Evolutionary conservation across 225 moss, liverwort and hornwort species (phyloP), one percentile per base, ranked within the genome.

Genomic region (Antitrichia curtipendula): DNA sequence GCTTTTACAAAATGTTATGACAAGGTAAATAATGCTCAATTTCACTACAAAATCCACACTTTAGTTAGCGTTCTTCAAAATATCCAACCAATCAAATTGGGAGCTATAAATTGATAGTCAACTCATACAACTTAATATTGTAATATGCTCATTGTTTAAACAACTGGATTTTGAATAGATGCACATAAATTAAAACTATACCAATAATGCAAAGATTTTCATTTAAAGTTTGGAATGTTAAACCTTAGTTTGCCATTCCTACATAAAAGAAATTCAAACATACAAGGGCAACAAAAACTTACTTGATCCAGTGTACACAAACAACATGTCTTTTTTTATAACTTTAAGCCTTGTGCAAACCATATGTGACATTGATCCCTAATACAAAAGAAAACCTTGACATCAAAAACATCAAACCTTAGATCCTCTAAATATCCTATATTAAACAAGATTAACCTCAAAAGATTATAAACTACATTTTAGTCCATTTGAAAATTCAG

Each of bases 261-360:
- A 40, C 7, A 40, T 24, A 8, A 40, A 68, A 23, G 0, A 69
- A 24, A 69, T 24, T 69, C 40, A 23, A 40, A 13, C 21, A 38
- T 68, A 23, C 1, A n/a, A 65, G 19, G 64, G 21, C 20, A 20
- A 65, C 4, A 36, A 36, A 20, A 20, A 20, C 20, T 36, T 66
- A 21, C 2, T n/a, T 21, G 6, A 66, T 4, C 6, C 0, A 0
- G 7, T n/a, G 7, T 21, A 1, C 4, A 21, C n/a, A n/a, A n/a
- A 10, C 12, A n/a, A n/a, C n/a, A n/a, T n/a, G n/a, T n/a, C n/a
- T n/a, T 66, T 21, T 66, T 66, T n/a, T 7, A 66, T 21, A 40
- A 23, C 8, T 23, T 13, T 7, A 13, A 23, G 3, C 12, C 4
- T 4, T 12, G 0, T 13, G 5, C n/a, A 41, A 41, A 13, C 38